phyloP scores from a whole-genome alignment of 805 yeast species.

The Phaffomyces opuntiae region DNA sequence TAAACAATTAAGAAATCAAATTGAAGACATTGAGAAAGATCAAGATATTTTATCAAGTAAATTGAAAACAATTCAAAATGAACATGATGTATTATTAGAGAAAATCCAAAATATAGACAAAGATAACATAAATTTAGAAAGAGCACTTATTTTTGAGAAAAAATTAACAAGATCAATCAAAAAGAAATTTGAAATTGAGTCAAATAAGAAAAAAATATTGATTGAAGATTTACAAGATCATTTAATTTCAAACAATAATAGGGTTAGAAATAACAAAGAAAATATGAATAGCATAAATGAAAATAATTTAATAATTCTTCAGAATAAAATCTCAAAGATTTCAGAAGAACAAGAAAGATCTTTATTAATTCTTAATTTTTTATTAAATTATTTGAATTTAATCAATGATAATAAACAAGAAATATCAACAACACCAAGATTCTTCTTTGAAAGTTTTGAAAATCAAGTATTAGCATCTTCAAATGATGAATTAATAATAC shows the following conservation, averaged over 20 bases:
- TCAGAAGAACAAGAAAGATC: constrained; percentile 18
- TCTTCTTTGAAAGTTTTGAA: constrained; percentile 5
- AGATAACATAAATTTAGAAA: not conserved
- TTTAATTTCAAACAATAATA: constrained; percentile 6
- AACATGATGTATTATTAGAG: constrained; percentile 1
- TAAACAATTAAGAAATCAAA: not conserved
- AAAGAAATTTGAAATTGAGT: constrained; percentile 16
- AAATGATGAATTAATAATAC: not conserved
- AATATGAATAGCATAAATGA: not conserved
- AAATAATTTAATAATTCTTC: not conserved
- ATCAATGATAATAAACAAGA: not conserved
- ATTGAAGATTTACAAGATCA: constrained; percentile 17
- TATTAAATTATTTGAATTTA: constrained; percentile 4
- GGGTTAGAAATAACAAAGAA: constrained; percentile 6
- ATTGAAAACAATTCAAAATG: constrained; percentile 4
- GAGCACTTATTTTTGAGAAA: constrained; percentile 1
- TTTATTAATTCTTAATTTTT: constrained; percentile 6
- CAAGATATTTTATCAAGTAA: not conserved
- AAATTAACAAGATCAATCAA: constrained; percentile 9
- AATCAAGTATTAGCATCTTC: not conserved
- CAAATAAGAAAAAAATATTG: constrained; percentile 11
- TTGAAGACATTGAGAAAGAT: not conserved
- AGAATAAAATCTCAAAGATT: constrained; percentile 3
- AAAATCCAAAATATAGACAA: not conserved
- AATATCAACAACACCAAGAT: constrained; percentile 3